These are phyloP conservation scores for Rosa hybrid DNA, from an alignment of 331 rosid species.

Conservation along the genomic window DNA sequence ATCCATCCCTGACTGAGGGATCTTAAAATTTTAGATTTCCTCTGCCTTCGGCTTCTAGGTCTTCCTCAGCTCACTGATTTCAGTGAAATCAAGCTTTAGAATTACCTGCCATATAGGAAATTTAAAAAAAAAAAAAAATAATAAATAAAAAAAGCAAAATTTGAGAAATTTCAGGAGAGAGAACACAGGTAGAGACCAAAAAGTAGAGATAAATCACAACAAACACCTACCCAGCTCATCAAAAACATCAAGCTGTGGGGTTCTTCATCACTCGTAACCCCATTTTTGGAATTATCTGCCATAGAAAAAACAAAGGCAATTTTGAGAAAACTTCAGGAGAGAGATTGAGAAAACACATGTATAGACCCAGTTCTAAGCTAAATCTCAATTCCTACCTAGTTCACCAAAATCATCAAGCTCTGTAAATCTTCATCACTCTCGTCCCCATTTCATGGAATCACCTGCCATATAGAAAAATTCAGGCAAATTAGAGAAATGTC, in stretches of 20 bases:
- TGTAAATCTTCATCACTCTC: conserved; percentile 8
- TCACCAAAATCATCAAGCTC: conserved; percentile 7
- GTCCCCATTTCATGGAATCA: conserved; percentile 3
- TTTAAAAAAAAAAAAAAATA: neutral
- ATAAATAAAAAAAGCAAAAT: neutral
- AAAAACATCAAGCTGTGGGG: neutral
- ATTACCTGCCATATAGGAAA: conserved; percentile 3
- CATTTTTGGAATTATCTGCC: neutral
- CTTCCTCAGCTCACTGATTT: conserved; percentile 2
- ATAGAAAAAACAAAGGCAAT: neutral
- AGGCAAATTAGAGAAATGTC: conserved; percentile 1
- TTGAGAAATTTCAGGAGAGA: neutral
- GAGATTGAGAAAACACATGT: neutral
- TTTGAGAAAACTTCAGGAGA: neutral
- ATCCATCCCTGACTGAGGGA: conserved; percentile 38
- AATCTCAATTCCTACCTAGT: neutral
- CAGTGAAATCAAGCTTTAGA: neutral
- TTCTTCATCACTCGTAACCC: conserved; percentile 6
- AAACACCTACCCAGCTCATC: conserved; percentile 1
- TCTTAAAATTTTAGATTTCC: neutral
- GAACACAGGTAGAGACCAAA: neutral
- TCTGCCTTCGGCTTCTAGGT: neutral
- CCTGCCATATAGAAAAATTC: neutral
- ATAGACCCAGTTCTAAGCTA: neutral
- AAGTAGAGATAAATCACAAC: neutral